Base-by-base conservation (phyloP, 352 stramenopile genomes). In the Phytophthora fragariae region DNA sequence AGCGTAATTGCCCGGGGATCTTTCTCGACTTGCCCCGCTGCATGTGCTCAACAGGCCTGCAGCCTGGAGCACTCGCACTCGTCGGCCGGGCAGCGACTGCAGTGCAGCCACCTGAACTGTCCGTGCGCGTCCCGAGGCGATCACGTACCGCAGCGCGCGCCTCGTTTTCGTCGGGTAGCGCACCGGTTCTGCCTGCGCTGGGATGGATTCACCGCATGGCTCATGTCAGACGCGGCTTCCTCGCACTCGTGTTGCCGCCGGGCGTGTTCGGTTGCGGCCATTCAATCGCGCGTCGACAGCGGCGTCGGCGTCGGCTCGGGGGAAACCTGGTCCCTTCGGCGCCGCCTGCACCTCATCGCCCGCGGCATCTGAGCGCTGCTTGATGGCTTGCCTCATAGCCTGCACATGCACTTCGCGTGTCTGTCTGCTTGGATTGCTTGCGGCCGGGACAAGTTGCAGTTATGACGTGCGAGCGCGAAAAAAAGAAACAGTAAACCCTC, bases 181-280 rank as follows among this genome's bases (percentile, higher is more conserved):
- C 57, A 79, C 73, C 59, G 73, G 73, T 79, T 79, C 52, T 79
- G 57, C 57, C 33, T 33, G 46, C 31, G 5, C 47, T 53, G 14
- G 65, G 41, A 68, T 79, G 68, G 73, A 79, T 79, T 73, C 68
- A 67, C 57, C 39, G 72, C 73, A 73, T 76, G 62, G 65, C 73
- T 65, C 68, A 72, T 57, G 68, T 49, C 62, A 73, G 67, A 72
- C 60, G 62, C 68, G 63, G 68, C 68, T 73, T 69, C 59, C 62
- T 52, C 41, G 15, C 39, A 27, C 50, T 65, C 44, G 29, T 49
- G 57, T 61, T 72, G 57, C 44, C 21, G 52, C 33, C n/a, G 31
- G 31, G 37, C 49, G 67, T 69, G 67, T 72, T 75, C 57, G 58
- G 69, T 79, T 72, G 72, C 67, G 53, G 57, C 61, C 52, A 72